A percentile compares a stretch with the other conserved stretches of the same genome.
Evolutionary conservation across 139 green algal species (phyloP).

Genomic region (Raphidocelis subcapitata): DNA sequence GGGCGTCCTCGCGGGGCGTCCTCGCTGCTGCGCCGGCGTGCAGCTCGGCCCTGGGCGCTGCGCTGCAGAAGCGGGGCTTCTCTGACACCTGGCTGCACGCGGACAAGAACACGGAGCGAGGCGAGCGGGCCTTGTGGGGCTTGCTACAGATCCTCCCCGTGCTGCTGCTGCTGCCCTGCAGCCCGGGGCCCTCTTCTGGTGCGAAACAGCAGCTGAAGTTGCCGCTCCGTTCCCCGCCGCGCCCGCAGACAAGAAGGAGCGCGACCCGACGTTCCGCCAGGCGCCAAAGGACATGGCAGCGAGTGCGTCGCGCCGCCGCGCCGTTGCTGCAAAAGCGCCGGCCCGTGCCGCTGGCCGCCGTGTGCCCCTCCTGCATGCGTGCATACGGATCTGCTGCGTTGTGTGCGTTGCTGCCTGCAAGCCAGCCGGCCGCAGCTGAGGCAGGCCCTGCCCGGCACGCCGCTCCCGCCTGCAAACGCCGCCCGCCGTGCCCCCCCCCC

Average conservation of each 20-base stretch:
- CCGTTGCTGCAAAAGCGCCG: neutral
- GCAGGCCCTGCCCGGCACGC: no score
- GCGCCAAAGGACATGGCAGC: constrained; percentile 51
- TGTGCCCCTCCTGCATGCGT: neutral
- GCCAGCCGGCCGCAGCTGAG: no score
- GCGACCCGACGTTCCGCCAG: constrained; percentile 61
- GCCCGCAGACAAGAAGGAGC: constrained; percentile 42
- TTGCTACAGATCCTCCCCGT: no score
- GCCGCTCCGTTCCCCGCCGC: neutral
- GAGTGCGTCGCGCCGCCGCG: constrained; percentile 16
- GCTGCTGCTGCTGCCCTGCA: no score
- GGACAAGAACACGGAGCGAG: neutral
- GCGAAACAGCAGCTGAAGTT: neutral
- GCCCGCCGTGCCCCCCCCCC: no score
- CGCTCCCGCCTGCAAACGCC: no score
- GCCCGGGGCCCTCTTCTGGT: neutral
- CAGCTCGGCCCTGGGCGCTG: no score
- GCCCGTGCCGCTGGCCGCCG: neutral
- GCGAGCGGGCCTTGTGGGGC: neutral
- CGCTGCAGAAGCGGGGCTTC: no score
- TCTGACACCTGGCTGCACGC: neutral
- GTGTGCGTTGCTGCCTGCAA: no score
- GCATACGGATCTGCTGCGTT: neutral
- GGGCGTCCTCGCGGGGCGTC: no score
- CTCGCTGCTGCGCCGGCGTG: no score